Evolutionary conservation across 768 basidiomycete genomes (phyloP).

Genomic region (Boletus rex-veris): DNA sequence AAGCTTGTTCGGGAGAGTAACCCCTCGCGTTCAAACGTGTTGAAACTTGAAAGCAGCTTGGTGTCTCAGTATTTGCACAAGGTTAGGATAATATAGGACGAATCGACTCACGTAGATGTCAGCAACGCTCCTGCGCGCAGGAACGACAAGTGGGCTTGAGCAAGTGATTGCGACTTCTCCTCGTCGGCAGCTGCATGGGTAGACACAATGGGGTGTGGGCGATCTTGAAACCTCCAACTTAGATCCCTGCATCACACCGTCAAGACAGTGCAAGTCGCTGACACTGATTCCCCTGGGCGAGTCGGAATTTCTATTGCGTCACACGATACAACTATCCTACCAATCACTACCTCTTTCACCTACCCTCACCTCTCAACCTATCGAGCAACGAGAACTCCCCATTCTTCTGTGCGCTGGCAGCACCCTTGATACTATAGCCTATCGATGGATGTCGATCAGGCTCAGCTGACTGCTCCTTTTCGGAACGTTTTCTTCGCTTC

Average conservation of each 20-base stretch:
- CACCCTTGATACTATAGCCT: conserved; percentile 56
- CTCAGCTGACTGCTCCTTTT: conserved; percentile 24
- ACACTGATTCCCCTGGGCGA: background rate
- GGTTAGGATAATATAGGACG: background rate
- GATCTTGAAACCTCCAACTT: conserved; percentile 51
- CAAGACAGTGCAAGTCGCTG: background rate
- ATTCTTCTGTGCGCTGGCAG: conserved; percentile 36
- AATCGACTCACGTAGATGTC: conserved; percentile 56
- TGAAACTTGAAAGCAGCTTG: conserved; percentile 50
- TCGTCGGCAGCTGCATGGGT: conserved; percentile 54
- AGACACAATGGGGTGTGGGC: conserved; percentile 44
- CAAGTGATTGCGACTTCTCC: conserved; percentile 42
- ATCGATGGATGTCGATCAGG: conserved; percentile 35
- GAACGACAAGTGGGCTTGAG: conserved; percentile 61
- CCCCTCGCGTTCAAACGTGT: conserved; percentile 52
- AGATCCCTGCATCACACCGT: conserved; percentile 47
- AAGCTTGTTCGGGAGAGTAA: conserved; percentile 41
- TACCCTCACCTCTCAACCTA: conserved; percentile 30
- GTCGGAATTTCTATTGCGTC: conserved; percentile 8
- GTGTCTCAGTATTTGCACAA: conserved; percentile 43
- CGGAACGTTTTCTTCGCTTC: conserved; percentile 18
- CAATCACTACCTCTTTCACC: conserved; percentile 27
- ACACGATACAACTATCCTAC: conserved; percentile 21
- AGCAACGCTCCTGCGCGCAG: conserved; percentile 65
- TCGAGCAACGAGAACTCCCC: conserved; percentile 33